These are phyloP conservation scores for Penicillium sp. DNA, from an alignment of 2,329 filamentous ascomycete genomes.

Conservation along the genomic window DNA sequence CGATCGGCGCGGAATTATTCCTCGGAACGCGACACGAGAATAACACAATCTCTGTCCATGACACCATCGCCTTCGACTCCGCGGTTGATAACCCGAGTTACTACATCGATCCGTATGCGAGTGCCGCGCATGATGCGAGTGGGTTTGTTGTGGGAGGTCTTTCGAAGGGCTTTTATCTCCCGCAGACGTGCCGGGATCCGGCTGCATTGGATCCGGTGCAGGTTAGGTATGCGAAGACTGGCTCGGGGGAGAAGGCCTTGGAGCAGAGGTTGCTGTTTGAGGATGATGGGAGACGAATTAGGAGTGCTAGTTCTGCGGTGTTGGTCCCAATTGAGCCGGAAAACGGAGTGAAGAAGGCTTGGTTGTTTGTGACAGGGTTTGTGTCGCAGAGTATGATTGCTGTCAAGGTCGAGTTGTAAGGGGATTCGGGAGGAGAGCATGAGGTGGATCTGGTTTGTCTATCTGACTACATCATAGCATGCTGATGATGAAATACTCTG, in stretches of 20 bases:
- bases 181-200: constrained; percentile 36
- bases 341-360: constrained; percentile 50
- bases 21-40: constrained; percentile 38
- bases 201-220: constrained; percentile 48
- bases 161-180: constrained; percentile 46
- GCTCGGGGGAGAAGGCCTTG: constrained; percentile 37
- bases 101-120: constrained; percentile 58
- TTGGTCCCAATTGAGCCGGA: constrained; percentile 58
- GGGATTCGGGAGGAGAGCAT: neutral
- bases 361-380: constrained; percentile 63
- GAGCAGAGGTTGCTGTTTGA: constrained; percentile 58
- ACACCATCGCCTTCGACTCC: constrained; percentile 51
- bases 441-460: no score
- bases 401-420: constrained; percentile 55
- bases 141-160: constrained; percentile 59
- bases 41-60: constrained; percentile 46
- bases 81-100: constrained; percentile 62
- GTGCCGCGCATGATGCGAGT: constrained; percentile 51
- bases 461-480: no score
- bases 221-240: constrained; percentile 50
- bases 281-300: constrained; percentile 58
- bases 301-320: constrained; percentile 57
- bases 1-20: constrained; percentile 53
- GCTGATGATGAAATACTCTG: no score
- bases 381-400: constrained; percentile 55